phyloP scores from a whole-genome alignment of 2,329 filamentous ascomycete genomes.

The Gaeumannomyces tritici region DNA sequence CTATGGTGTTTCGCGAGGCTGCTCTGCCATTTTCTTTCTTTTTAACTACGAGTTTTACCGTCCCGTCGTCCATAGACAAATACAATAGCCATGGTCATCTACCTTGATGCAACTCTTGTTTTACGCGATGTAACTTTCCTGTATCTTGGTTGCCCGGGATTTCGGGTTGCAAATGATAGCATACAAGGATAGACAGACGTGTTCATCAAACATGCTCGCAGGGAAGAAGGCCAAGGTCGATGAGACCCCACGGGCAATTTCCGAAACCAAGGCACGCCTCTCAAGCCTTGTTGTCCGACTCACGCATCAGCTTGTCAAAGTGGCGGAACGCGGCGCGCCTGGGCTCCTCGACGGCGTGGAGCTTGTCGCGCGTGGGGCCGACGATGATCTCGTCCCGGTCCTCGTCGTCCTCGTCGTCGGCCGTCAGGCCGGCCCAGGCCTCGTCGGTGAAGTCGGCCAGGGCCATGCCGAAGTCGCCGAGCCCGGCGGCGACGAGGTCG shows the following conservation, averaged over 20 bases:
- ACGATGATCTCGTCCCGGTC: constrained; percentile 21
- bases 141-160: too few relatives aligned
- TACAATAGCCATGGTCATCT: neutral
- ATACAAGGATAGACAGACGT: neutral
- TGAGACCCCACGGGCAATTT: neutral
- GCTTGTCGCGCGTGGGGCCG: constrained; percentile 5
- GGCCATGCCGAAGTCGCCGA: constrained; percentile 18
- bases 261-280: neutral
- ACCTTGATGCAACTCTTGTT: neutral
- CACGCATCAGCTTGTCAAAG: constrained; percentile 4
- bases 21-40: neutral
- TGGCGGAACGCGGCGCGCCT: constrained; percentile 10
- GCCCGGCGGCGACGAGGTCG: constrained; percentile 21
- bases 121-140: neutral
- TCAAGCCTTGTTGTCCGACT: neutral
- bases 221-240: neutral
- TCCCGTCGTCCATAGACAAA: neutral
- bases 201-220: neutral
- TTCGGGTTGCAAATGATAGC: neutral
- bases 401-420: constrained; percentile 29
- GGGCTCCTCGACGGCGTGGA: constrained; percentile 10
- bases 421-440: constrained; percentile 30
- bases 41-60: neutral
- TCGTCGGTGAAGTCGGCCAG: constrained; percentile 25
- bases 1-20: neutral